phyloP scores from a whole-genome alignment of 2,329 filamentous ascomycete species.

The Penicillium hesseltinei region DNA sequence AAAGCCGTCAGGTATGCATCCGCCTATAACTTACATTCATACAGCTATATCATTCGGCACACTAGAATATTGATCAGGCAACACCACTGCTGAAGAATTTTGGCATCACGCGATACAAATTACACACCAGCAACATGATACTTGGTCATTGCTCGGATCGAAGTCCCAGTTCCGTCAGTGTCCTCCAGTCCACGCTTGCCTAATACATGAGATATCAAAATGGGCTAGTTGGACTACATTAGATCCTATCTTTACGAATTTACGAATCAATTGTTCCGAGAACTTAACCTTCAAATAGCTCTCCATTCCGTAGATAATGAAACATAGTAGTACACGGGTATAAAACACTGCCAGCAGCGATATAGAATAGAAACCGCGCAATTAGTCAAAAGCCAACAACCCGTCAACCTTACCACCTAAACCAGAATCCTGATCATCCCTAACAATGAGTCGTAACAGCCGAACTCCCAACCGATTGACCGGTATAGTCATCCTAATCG shows the following conservation, averaged over 20 bases:
- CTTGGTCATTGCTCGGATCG: neutral
- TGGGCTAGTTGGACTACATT: neutral
- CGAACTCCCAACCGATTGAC: slow-evolving; percentile 19
- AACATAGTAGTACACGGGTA: slow-evolving; percentile 22
- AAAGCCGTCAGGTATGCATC: neutral
- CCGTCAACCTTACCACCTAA: neutral
- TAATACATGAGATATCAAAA: neutral
- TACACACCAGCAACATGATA: neutral
- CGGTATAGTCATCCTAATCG: slow-evolving; percentile 27
- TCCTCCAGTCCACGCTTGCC: neutral
- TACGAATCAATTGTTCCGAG: neutral
- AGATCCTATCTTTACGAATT: slow-evolving; percentile 4
- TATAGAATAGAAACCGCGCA: neutral
- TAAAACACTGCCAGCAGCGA: slow-evolving; percentile 8
- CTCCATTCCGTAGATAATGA: neutral
- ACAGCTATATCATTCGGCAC: neutral
- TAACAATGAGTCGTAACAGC: slow-evolving; percentile 4
- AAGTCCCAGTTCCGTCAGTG: neutral
- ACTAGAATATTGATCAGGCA: neutral
- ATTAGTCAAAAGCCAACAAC: neutral
- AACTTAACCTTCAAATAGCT: neutral
- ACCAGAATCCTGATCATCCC: neutral
- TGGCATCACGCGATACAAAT: neutral
- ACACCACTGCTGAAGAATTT: neutral
- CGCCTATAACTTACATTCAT: neutral